phyloP scores from a whole-genome alignment of 148 eudicot genomes.

The Tetragonia tetragonoides region DNA sequence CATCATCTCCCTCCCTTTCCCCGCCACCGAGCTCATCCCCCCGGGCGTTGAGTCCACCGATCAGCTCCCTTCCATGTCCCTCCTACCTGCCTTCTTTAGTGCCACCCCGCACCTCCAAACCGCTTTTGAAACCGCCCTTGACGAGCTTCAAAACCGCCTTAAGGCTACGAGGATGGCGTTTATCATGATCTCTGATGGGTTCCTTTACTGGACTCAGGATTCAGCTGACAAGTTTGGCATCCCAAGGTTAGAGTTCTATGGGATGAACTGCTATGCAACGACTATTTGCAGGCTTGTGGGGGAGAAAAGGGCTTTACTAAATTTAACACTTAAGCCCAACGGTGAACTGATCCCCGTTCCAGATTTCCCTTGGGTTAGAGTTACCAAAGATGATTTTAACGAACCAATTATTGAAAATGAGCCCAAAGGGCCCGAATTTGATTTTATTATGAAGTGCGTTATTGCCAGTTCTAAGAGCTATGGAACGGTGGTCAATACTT shows the following conservation, averaged over 20 bases:
- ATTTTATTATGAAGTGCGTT: slow-evolving; percentile 27
- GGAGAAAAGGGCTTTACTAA: too few relatives aligned
- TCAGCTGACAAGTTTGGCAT: too few relatives aligned
- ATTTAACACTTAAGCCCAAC: slow-evolving; percentile 19
- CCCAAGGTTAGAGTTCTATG: too few relatives aligned
- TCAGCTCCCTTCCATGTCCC: slow-evolving; percentile 55
- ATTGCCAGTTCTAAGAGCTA: slow-evolving; percentile 28
- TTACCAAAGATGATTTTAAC: slow-evolving; percentile 37
- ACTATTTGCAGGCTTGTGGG: too few relatives aligned
- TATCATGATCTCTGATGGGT: too few relatives aligned
- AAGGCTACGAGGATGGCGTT: too few relatives aligned
- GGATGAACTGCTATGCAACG: too few relatives aligned
- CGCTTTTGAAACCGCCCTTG: slow-evolving; percentile 34
- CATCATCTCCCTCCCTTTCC: slow-evolving; percentile 48
- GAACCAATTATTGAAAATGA: slow-evolving; percentile 28
- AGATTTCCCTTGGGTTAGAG: slow-evolving; percentile 45
- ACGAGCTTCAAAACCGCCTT: too few relatives aligned
- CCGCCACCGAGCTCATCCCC: slow-evolving; percentile 24
- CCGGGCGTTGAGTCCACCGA: slow-evolving; percentile 56
- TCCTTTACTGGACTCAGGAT: too few relatives aligned
- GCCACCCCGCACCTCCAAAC: slow-evolving; percentile 39
- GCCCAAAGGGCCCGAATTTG: slow-evolving; percentile 38
- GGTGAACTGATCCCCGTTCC: slow-evolving; percentile 31
- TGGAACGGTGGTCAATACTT: slow-evolving; percentile 46
- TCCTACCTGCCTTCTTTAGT: slow-evolving; percentile 35